Conservation (phyloP, 208 protist genomes). For the Borovskyia barvae region DNA sequence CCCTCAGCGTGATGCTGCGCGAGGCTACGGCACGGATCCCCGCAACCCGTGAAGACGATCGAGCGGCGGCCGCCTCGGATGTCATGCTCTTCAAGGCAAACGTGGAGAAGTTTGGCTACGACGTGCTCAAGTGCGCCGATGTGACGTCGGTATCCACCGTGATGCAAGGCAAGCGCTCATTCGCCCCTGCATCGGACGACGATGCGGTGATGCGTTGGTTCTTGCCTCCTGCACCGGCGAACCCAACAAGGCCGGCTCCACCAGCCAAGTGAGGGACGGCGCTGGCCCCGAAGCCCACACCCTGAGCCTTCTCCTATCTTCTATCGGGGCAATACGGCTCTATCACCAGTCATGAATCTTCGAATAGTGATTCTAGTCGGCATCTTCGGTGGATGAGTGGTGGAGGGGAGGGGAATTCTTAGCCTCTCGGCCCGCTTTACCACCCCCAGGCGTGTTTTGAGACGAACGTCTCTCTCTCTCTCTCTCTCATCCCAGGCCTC, state of each 20-base stretch:
- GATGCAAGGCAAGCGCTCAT: slow-evolving; percentile 24
- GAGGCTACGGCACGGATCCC: slow-evolving; percentile 48
- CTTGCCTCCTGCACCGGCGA: slow-evolving; percentile 20
- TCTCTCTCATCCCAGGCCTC: too few relatives aligned
- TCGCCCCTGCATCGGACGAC: slow-evolving; percentile 49
- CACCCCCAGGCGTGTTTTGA: too few relatives aligned
- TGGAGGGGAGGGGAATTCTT: too few relatives aligned
- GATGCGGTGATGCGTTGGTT: slow-evolving; percentile 75
- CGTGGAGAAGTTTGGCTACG: slow-evolving; percentile 89
- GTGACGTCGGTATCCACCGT: slow-evolving; percentile 32
- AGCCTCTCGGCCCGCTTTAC: too few relatives aligned
- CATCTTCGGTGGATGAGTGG: too few relatives aligned
- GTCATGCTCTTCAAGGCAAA: slow-evolving; percentile 89
- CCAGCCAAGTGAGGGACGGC: slow-evolving; percentile 13
- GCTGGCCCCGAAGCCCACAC: too few relatives aligned
- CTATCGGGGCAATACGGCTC: too few relatives aligned
- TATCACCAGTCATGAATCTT: too few relatives aligned
- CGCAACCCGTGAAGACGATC: slow-evolving; percentile 24
- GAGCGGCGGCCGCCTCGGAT: slow-evolving; percentile 47
- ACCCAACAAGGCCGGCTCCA: neutral
- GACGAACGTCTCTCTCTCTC: too few relatives aligned
- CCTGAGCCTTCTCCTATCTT: too few relatives aligned
- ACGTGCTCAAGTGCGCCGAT: slow-evolving; percentile 71
- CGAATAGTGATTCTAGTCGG: too few relatives aligned
- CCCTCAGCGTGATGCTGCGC: slow-evolving; percentile 58